phyloP scores from a whole-genome alignment of 1,284 basidiomycete species.

The Trichosporon sp. region DNA sequence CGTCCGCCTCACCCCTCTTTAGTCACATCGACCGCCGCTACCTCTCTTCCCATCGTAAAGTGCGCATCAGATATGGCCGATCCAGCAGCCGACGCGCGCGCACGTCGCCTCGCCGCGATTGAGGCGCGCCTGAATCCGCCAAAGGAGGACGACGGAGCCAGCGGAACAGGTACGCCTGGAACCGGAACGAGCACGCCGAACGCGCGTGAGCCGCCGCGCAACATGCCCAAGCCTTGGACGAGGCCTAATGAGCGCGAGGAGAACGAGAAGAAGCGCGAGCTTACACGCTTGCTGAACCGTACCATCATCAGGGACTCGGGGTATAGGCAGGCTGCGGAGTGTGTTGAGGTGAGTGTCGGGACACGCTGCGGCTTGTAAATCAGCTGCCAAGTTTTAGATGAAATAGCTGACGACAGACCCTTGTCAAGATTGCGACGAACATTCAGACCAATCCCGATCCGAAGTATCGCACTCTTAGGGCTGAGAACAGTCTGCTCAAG shows the following conservation, averaged over 20 bases:
- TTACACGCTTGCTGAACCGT: conserved; percentile 34
- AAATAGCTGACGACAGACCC: conserved; percentile 31
- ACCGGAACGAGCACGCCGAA: neutral
- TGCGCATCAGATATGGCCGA: neutral
- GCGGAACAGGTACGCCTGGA: neutral
- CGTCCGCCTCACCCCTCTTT: neutral
- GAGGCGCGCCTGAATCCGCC: conserved; percentile 30
- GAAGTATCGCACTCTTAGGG: conserved; percentile 38
- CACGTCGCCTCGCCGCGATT: conserved; percentile 28
- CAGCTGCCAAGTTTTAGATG: too few species aligned
- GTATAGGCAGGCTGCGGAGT: conserved; percentile 31
- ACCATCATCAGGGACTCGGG: conserved; percentile 41
- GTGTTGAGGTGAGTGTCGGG: conserved; percentile 40
- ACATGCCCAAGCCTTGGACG: conserved; percentile 14
- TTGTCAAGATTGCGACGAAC: conserved; percentile 42
- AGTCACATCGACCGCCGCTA: neutral
- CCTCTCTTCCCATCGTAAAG: neutral
- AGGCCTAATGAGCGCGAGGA: conserved; percentile 20
- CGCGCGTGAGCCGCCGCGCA: conserved; percentile 7
- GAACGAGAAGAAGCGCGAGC: conserved; percentile 25
- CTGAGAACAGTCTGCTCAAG: conserved; percentile 32
- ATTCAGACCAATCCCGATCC: conserved; percentile 33
- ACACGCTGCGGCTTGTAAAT: too few species aligned
- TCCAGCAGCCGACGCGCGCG: conserved; percentile 8
- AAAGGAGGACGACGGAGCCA: neutral